phyloP scores from a whole-genome alignment of 108 stramenopile species.

The Nitzschia inconspicua region DNA sequence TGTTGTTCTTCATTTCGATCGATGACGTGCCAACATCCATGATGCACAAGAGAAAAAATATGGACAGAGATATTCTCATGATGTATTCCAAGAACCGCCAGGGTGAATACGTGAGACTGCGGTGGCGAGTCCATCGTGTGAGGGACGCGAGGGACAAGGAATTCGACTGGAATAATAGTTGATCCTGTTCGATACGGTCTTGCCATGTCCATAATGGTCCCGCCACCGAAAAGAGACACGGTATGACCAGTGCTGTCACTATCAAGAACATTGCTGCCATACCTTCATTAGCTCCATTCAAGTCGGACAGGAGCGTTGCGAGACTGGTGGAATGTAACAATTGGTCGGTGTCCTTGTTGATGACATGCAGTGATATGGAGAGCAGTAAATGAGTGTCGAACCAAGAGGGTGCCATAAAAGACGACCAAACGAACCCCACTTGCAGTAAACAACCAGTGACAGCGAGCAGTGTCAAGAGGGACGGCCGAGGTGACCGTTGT shows the following conservation, averaged over 20 bases:
- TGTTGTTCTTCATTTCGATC: conserved; percentile 23
- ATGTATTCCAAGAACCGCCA: conserved; percentile 26
- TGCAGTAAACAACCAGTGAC: conserved; percentile 31
- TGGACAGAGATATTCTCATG: conserved; percentile 22
- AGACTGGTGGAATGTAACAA: conserved; percentile 18
- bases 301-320: conserved; percentile 12
- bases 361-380: not conserved
- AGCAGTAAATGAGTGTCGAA: conserved; percentile 31
- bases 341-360: not conserved
- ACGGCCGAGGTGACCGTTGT: conserved; percentile 1
- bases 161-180: not conserved
- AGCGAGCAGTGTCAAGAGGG: conserved; percentile 16
- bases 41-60: conserved; percentile 25
- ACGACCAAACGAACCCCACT: conserved; percentile 39
- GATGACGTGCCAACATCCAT: conserved; percentile 32
- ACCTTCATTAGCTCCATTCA: conserved; percentile 18
- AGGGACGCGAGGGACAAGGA: not conserved
- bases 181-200: conserved; percentile 11
- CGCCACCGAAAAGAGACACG: conserved; percentile 33
- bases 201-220: conserved; percentile 12
- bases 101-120: conserved; percentile 3
- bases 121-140: not conserved
- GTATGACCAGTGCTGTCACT: conserved; percentile 26
- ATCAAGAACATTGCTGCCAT: conserved; percentile 19
- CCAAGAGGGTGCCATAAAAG: conserved; percentile 38